Base-by-base conservation (phyloP, 192 early-diverging fungal species). In the Gamsiella multidivaricata region DNA sequence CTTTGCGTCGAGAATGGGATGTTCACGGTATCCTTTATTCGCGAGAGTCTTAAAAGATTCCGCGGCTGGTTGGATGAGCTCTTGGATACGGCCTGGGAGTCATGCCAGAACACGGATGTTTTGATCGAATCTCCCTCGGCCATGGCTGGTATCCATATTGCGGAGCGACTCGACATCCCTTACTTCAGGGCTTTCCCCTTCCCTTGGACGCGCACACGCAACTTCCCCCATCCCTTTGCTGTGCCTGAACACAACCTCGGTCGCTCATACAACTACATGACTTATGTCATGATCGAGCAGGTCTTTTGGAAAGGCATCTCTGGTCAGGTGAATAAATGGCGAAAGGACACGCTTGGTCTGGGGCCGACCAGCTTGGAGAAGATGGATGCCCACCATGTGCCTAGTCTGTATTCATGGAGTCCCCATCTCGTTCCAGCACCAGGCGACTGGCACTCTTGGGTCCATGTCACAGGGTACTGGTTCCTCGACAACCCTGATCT, bases 141-240 rank as follows among this genome's bases (percentile, higher is more conserved):
- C 5, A 88, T 93, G 84, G 75, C 84, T 33, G 91, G 91, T 22
- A 82, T 91, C 47, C 91, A 93, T 66, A 84, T 91, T 64, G 90
- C 91, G 0, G 91, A 93, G 73, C 80, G 72, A 54, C 45, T 69
- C 70, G 84, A 74, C 25, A 83, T 93, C 32, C 88, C 91, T 36
- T 90, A 88, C 58, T 90, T 90, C 71, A 53, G 84, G 22, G 85
- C 89, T 20, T 90, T 93, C 65, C 84, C 91, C 9, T 91, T 93
- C 88, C 91, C 91, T 4, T 91, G 90, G 92, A 91, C 88, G n/a
- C 75, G 88, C 11, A 93, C 92, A n/a, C 66, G 84, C 26, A 76
- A 82, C 10, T 93, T 89, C 64, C 91, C 92, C 33, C 92, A 93
- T 61, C 91, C 92, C 3, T 86, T 92, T 43, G 88, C 86, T 3